A percentile compares a stretch with the other conserved stretches of the same genome.
phyloP scores from a whole-genome alignment of 1,284 basidiomycete species.

The Microbotryomycetes sp. region DNA sequence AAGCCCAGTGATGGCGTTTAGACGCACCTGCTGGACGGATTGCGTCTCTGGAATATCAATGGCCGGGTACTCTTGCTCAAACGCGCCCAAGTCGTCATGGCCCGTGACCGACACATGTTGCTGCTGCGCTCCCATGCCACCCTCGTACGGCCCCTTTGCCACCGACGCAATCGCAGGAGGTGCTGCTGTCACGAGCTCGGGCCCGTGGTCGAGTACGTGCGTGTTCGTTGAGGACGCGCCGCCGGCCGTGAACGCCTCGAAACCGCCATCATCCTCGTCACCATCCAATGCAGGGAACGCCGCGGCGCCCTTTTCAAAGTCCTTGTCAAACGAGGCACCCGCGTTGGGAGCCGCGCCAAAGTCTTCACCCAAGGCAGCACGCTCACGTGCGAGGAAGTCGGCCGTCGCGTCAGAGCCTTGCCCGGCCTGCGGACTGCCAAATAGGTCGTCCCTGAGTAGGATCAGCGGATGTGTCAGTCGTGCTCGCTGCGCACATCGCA shows the following conservation, averaged over 20 bases:
- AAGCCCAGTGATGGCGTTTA: neutral
- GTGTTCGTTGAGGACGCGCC: constrained; percentile 11
- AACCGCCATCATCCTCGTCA: constrained; percentile 52
- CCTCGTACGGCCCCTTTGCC: neutral
- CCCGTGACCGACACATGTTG: constrained; percentile 72
- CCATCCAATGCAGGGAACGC: constrained; percentile 79
- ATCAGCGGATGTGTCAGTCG: too few species aligned
- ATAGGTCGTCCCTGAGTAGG: neutral
- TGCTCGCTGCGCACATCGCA: too few species aligned
- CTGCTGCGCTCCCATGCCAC: constrained; percentile 52
- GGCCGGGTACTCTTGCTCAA: constrained; percentile 86
- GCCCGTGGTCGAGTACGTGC: neutral
- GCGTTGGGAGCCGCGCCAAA: constrained; percentile 3
- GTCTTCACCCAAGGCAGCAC: constrained; percentile 14
- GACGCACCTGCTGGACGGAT: constrained; percentile 12
- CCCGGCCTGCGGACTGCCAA: neutral
- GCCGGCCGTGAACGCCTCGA: constrained; percentile 43
- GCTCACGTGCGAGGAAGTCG: constrained; percentile 31
- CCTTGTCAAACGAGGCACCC: constrained; percentile 14
- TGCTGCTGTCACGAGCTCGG: constrained; percentile 26
- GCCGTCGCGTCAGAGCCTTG: constrained; percentile 27
- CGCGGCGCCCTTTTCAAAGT: constrained; percentile 48
- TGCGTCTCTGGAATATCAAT: constrained; percentile 54
- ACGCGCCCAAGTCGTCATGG: constrained; percentile 74
- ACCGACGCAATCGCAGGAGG: constrained; percentile 31